phyloP scores from a whole-genome alignment of 768 basidiomycete genomes.

The Russula sp. region DNA sequence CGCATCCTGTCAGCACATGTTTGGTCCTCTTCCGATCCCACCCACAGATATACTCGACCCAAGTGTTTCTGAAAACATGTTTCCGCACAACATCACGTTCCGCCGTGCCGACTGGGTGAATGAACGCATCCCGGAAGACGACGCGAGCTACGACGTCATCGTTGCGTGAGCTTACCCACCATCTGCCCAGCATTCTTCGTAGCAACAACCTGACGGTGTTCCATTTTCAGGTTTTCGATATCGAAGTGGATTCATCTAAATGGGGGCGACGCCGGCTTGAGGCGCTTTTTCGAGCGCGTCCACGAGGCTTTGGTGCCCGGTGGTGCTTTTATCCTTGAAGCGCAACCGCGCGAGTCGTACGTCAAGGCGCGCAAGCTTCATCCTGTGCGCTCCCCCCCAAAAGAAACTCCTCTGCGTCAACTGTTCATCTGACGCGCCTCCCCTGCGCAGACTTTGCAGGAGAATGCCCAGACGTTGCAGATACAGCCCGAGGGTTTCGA shows the following conservation, averaged over 20 bases:
- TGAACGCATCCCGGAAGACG: slow-evolving; percentile 48
- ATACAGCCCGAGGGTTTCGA: slow-evolving; percentile 64
- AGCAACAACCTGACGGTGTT: not conserved
- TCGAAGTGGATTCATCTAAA: slow-evolving; percentile 93
- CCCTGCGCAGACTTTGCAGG: slow-evolving; percentile 43
- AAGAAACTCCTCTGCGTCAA: no score
- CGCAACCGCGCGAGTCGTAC: slow-evolving; percentile 84
- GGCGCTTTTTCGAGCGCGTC: slow-evolving; percentile 59
- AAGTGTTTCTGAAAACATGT: slow-evolving; percentile 32
- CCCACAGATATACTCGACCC: slow-evolving; percentile 31
- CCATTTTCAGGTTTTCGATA: slow-evolving; percentile 59
- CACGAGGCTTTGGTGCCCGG: slow-evolving; percentile 50
- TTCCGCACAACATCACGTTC: slow-evolving; percentile 79
- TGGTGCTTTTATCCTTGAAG: slow-evolving; percentile 72
- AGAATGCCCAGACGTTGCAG: slow-evolving; percentile 49
- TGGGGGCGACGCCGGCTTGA: slow-evolving; percentile 67
- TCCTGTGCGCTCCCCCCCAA: no score
- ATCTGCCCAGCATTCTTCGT: not conserved
- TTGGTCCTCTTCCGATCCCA: slow-evolving; percentile 70
- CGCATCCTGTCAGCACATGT: slow-evolving; percentile 63
- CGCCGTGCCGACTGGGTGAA: slow-evolving; percentile 69
- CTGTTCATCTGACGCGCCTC: not conserved
- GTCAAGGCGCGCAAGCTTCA: slow-evolving; percentile 68
- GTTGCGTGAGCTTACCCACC: slow-evolving; percentile 54
- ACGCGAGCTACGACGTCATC: slow-evolving; percentile 65